phyloP scores from a whole-genome alignment of 495 filamentous ascomycete species.

The Cudoniella acicularis region DNA sequence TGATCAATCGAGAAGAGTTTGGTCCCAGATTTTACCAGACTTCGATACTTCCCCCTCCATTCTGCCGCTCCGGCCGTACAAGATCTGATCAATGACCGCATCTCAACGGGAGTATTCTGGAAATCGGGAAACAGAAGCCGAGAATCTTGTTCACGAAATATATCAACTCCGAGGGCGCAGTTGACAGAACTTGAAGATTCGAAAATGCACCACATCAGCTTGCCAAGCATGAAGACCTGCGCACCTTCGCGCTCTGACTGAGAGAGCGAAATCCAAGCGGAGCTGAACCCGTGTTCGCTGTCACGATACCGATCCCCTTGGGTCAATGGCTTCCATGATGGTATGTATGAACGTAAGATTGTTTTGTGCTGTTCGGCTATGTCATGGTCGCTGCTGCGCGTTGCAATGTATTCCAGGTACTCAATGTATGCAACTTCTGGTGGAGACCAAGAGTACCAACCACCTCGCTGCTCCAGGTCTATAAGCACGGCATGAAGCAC shows the following conservation, averaged over 20 bases:
- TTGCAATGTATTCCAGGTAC: conserved; percentile 8
- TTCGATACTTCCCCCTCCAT: conserved; percentile 2
- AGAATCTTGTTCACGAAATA: background rate
- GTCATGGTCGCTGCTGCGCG: background rate
- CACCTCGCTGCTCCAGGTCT: conserved; percentile 50
- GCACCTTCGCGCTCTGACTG: conserved; percentile 44
- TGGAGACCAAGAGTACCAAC: conserved; percentile 50
- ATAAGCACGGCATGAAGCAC: conserved; percentile 15
- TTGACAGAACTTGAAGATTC: conserved; percentile 22
- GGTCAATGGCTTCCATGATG: conserved; percentile 31
- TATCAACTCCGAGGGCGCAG: background rate
- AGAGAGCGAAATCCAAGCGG: conserved; percentile 24
- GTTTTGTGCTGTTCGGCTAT: background rate
- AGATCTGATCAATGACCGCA: background rate
- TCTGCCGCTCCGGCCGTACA: conserved; percentile 3
- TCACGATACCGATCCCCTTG: background rate
- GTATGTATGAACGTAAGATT: conserved; percentile 1
- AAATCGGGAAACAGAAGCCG: background rate
- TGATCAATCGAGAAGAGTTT: conserved; percentile 2
- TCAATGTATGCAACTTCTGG: conserved; percentile 49
- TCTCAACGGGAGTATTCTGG: background rate
- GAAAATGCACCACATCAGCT: conserved; percentile 51
- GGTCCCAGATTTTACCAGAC: background rate
- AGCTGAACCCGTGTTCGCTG: conserved; percentile 4
- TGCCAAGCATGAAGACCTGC: conserved; percentile 50